These are phyloP conservation scores for Cryptococcus hybrid DNA, from an alignment of 1,284 basidiomycete species.

Conservation along the genomic window DNA sequence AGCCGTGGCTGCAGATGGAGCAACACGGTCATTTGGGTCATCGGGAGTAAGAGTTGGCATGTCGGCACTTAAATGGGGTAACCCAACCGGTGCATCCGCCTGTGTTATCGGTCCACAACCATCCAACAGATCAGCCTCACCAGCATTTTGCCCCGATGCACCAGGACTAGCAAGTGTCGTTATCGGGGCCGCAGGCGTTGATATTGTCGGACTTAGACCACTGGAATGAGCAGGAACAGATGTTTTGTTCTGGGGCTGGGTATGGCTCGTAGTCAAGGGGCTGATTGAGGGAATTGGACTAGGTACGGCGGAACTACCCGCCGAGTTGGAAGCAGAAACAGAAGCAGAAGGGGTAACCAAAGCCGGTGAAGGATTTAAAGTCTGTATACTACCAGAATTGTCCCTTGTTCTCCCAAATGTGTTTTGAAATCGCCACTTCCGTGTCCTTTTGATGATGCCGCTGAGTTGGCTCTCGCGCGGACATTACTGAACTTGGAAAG, in stretches of 20 bases:
- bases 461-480: constrained; percentile 15
- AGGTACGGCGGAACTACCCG: not conserved
- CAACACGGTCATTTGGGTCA: not conserved
- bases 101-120: not conserved
- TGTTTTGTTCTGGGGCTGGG: not conserved
- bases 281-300: not conserved
- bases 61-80: constrained; percentile 32
- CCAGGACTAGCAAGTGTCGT: constrained; percentile 20
- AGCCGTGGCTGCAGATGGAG: not conserved
- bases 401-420: not conserved
- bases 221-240: not conserved
- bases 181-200: constrained; percentile 21
- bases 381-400: not conserved
- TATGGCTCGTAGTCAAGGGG: constrained; percentile 1
- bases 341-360: not conserved
- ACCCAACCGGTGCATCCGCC: constrained; percentile 3
- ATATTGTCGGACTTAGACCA: constrained; percentile 14
- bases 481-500: constrained; percentile 32
- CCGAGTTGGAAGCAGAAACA: not conserved
- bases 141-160: constrained; percentile 2
- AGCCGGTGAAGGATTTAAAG: not conserved
- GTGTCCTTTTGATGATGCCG: constrained; percentile 5
- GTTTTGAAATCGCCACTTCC: constrained; percentile 6
- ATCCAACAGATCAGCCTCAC: not conserved
- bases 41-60: constrained; percentile 23